A percentile compares a stretch with the other conserved stretches of the same genome.
These are phyloP conservation scores for Bipolaris bicolor DNA, from an alignment of 2,329 filamentous ascomycete genomes.

Conservation along the genomic window DNA sequence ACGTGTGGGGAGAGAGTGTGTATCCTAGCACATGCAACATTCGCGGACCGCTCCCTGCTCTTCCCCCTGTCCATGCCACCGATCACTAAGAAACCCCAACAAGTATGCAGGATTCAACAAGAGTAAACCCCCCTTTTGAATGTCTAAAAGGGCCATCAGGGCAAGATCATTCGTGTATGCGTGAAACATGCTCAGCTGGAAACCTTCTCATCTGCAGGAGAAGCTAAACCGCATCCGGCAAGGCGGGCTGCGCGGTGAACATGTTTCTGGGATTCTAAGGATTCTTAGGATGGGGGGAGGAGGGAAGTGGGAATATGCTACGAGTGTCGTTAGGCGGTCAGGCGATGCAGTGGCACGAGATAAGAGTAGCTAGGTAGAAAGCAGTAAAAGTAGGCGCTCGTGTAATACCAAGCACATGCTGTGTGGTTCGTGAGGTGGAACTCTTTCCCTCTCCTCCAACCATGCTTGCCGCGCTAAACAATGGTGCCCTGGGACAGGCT, in stretches of 20 bases:
- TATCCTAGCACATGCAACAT: slow-evolving; percentile 17
- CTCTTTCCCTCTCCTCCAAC: neutral
- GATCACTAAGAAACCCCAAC: neutral
- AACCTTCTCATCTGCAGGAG: slow-evolving; percentile 20
- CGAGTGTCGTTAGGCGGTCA: neutral
- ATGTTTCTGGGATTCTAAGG: neutral
- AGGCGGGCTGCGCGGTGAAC: slow-evolving; percentile 10
- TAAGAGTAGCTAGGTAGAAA: neutral
- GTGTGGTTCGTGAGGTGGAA: slow-evolving; percentile 5
- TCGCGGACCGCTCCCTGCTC: slow-evolving; percentile 15
- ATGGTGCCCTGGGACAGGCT: too few species aligned
- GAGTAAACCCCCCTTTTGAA: neutral
- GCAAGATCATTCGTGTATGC: slow-evolving; percentile 1
- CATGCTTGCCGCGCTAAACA: too few species aligned
- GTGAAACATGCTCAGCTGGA: slow-evolving; percentile 28
- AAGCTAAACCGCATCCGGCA: slow-evolving; percentile 18
- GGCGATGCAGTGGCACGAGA: neutral
- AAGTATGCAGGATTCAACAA: neutral
- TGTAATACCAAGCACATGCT: neutral
- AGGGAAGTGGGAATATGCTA: neutral
- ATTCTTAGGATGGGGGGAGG: too few species aligned
- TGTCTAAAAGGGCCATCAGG: neutral
- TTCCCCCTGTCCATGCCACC: neutral
- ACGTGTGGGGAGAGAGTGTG: slow-evolving; percentile 13
- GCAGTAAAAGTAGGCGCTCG: neutral